phyloP scores from a whole-genome alignment of 2,329 filamentous ascomycete genomes.

The Aureobasidium melanogenum region DNA sequence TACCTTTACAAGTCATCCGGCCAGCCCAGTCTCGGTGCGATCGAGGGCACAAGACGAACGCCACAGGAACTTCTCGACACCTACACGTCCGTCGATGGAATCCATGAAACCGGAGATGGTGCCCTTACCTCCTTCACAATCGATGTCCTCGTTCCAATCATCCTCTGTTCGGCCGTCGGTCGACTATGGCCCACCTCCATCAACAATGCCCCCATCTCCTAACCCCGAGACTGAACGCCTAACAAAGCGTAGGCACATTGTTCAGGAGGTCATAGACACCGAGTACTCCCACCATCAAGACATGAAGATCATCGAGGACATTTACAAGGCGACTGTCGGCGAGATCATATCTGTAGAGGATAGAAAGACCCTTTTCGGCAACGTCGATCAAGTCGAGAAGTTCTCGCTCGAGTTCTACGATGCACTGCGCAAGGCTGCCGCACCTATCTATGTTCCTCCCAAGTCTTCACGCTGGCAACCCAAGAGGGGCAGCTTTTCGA shows the following conservation, averaged over 20 bases:
- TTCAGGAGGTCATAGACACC: conserved; percentile 88
- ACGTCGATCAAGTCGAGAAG: conserved; percentile 79
- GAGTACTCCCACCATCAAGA: conserved; percentile 86
- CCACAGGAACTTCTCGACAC: conserved; percentile 6
- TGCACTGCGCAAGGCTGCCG: conserved; percentile 69
- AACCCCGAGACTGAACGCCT: conserved; percentile 55
- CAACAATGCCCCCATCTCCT: conserved; percentile 19
- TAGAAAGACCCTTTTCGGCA: conserved; percentile 83
- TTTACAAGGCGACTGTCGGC: conserved; percentile 83
- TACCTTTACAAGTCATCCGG: not conserved
- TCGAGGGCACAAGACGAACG: conserved; percentile 1
- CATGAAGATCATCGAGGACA: conserved; percentile 95
- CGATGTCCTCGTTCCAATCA: conserved; percentile 25
- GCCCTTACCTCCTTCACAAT: conserved; percentile 20
- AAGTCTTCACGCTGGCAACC: conserved; percentile 43
- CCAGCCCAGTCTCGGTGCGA: conserved; percentile 1
- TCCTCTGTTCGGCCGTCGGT: conserved; percentile 16
- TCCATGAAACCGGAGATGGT: conserved; percentile 13
- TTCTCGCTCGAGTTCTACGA: conserved; percentile 77
- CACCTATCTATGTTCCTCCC: conserved; percentile 66
- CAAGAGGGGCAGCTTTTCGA: conserved; percentile 42
- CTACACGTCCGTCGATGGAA: conserved; percentile 13
- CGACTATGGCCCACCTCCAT: conserved; percentile 11
- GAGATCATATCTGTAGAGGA: conserved; percentile 74
- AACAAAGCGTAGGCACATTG: conserved; percentile 69